Conservation (phyloP, 2,329 filamentous ascomycete genomes). For the Scytalidium lignicola region DNA sequence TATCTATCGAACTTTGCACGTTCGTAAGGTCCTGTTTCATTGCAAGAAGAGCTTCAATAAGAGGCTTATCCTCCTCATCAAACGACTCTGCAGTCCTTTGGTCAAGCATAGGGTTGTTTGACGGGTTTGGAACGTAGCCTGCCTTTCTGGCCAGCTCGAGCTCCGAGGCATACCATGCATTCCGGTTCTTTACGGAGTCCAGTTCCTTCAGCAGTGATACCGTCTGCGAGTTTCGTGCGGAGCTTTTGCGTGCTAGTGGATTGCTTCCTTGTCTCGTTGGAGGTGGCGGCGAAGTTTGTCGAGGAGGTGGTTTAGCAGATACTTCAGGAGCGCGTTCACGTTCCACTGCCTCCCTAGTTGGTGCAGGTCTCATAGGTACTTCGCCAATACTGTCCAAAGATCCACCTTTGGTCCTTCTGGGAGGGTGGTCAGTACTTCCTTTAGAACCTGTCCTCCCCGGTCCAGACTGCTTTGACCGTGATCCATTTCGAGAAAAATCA, state of each 20-base stretch:
- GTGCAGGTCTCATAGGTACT: constrained; percentile 36
- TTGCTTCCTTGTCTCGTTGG: constrained; percentile 53
- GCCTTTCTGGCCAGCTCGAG: constrained; percentile 85
- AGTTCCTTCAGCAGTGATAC: constrained; percentile 80
- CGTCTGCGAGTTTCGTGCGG: constrained; percentile 51
- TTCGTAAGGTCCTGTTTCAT: constrained; percentile 88
- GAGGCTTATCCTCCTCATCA: constrained; percentile 83
- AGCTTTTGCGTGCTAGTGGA: constrained; percentile 53
- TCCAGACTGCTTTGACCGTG: background rate
- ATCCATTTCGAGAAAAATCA: constrained; percentile 1
- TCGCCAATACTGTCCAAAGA: constrained; percentile 67
- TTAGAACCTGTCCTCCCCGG: background rate
- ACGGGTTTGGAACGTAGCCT: constrained; percentile 72
- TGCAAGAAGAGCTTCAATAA: constrained; percentile 85
- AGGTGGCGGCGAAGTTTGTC: constrained; percentile 54
- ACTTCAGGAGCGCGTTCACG: background rate
- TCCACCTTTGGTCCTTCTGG: constrained; percentile 50
- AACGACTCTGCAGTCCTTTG: constrained; percentile 73
- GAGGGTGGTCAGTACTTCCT: constrained; percentile 34
- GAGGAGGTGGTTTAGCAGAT: constrained; percentile 16
- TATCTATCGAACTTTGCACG: constrained; percentile 84
- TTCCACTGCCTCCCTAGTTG: constrained; percentile 28
- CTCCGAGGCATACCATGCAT: constrained; percentile 96
- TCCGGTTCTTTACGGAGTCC: constrained; percentile 76
- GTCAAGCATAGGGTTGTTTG: constrained; percentile 69